Evolutionary conservation across 768 basidiomycete species (phyloP), one percentile per base, ranked within the genome.

Genomic region (Amanita polypyramis): DNA sequence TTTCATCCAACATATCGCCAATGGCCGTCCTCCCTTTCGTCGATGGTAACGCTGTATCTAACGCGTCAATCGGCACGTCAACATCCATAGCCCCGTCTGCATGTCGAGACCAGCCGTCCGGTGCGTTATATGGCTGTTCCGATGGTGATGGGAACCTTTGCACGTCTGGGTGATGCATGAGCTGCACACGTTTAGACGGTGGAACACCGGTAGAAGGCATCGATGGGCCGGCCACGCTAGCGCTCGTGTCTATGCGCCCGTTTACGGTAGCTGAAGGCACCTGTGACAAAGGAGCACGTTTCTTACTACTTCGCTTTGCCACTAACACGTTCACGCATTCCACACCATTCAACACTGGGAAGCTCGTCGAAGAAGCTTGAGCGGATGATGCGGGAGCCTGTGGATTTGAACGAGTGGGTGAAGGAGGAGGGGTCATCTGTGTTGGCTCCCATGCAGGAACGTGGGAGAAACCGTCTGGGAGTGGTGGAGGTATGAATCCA

Each of bases 401-500:
- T 48, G 51, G 52, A 23, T 56, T 58, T 36, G 51, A 42, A 44
- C 55, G 50, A 30, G 55, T 55, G 1, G 76, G 75, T 0, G 75
- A 75, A 12, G 69, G 75, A 51, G 76, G 75, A 35, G 76, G 73
- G 6, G 76, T 74, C 41, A 69, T 69, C 46, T 57, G 58, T 33
- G 57, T 43, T 7, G 49, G 40, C 35, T 55, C 48, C 27, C 50
- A 36, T 8, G 46, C 44, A 19, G 37, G 33, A 30, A 65, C 52
- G 55, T 87, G 85, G 6, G 84, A 83, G 66, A 74, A 87, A 15
- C 84, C 82, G 8, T 80, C 75, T 1, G 84, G 85, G 27, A 85
- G 54, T 1, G 84, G 77, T 1, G 84, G 80, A 17, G 77, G 62
- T 4, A 68, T 63, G 60, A 90, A 91, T 25, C 81, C 83, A 58